Evolutionary conservation across 129 eudicot species (phyloP).

Genomic region (Centrapalus pauciflorus): DNA sequence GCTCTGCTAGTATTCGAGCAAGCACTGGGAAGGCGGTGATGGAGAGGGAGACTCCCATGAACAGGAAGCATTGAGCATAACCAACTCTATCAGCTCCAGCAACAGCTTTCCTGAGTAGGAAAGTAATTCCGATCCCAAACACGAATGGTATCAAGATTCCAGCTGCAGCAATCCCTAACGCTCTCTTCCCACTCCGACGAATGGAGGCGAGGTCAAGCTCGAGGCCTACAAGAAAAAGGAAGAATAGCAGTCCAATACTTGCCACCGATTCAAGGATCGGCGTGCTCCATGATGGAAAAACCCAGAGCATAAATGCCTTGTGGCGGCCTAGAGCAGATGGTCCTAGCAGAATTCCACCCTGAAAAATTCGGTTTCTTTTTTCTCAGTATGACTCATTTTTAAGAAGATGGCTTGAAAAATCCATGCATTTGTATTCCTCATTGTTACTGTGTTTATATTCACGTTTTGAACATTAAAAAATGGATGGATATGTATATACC

Average conservation of each 20-base stretch:
- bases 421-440: too few relatives aligned
- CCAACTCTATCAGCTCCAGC: constrained; percentile 44
- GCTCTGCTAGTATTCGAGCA: constrained; percentile 77
- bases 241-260: constrained; percentile 62
- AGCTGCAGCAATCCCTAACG: constrained; percentile 46
- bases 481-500: too few relatives aligned
- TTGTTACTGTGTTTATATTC: too few relatives aligned
- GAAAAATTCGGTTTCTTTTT: background rate
- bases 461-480: too few relatives aligned
- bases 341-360: constrained; percentile 75
- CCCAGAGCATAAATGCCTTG: constrained; percentile 35
- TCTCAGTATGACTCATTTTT: too few relatives aligned
- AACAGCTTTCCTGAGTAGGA: constrained; percentile 34
- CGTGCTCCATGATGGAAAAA: constrained; percentile 74
- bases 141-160: constrained; percentile 62
- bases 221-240: constrained; percentile 72
- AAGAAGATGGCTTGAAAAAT: too few relatives aligned
- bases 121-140: constrained; percentile 49
- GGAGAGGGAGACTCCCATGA: constrained; percentile 82
- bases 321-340: constrained; percentile 69
- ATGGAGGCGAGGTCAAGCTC: constrained; percentile 59
- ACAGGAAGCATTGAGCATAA: constrained; percentile 35
- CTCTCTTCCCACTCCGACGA: constrained; percentile 49
- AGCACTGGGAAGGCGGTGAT: constrained; percentile 84
- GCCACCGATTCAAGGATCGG: constrained; percentile 68